phyloP scores from a whole-genome alignment of 257 asterid species.

The Solanum paucissectum region DNA sequence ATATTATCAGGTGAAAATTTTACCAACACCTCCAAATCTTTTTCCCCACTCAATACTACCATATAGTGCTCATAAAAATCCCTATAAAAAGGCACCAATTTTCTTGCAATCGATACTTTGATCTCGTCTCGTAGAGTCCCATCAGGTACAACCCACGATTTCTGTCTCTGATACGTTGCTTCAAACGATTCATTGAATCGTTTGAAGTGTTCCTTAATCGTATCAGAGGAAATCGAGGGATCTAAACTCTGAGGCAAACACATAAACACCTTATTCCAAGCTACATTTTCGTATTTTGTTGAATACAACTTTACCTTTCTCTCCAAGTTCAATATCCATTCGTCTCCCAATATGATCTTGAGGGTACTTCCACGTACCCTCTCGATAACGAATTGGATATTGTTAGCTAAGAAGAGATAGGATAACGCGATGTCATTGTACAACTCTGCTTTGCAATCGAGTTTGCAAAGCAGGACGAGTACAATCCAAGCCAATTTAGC shows the following conservation, averaged over 20 bases:
- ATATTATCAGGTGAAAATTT: constrained; percentile 55
- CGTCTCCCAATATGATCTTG: constrained; percentile 41
- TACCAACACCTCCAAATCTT: constrained; percentile 29
- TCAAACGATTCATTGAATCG: constrained; percentile 43
- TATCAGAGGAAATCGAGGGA: constrained; percentile 12
- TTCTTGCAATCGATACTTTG: constrained; percentile 40
- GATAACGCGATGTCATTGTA: constrained; percentile 49
- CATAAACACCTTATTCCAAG: constrained; percentile 43
- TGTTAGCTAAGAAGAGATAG: constrained; percentile 62
- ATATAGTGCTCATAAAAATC: constrained; percentile 37
- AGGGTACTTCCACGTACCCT: constrained; percentile 28
- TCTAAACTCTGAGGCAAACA: constrained; percentile 30
- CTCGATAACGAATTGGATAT: constrained; percentile 36
- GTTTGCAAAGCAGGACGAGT: constrained; percentile 65
- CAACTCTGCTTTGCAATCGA: constrained; percentile 46
- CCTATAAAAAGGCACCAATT: constrained; percentile 42
- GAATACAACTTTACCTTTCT: constrained; percentile 46
- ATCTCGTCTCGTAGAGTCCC: constrained; percentile 52
- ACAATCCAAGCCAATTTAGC: constrained; percentile 53
- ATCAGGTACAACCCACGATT: constrained; percentile 42
- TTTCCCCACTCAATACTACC: constrained; percentile 24
- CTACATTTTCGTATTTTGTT: constrained; percentile 37
- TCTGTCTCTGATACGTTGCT: constrained; percentile 41
- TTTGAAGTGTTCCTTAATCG: constrained; percentile 24
- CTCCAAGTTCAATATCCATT: constrained; percentile 43